phyloP scores from a whole-genome alignment of 192 early-diverging fungal genomes.

The Lunasporangiospora selenospora region DNA sequence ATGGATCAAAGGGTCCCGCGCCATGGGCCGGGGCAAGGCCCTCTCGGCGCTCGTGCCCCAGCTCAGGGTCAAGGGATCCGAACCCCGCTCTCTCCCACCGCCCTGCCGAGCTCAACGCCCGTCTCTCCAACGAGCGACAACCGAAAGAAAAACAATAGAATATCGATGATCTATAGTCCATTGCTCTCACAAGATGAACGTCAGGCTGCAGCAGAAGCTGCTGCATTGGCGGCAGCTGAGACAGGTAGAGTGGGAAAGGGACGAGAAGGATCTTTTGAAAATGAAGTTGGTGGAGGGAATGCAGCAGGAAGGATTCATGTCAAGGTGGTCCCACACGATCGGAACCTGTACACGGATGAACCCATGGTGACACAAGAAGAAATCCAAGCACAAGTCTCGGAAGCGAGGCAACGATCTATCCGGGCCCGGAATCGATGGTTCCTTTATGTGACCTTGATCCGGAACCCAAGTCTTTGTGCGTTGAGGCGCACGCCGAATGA shows the following conservation, averaged over 20 bases:
- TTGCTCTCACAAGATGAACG: no score
- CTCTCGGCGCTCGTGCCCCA: not conserved
- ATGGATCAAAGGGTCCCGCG: conserved; percentile 28
- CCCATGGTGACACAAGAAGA: conserved; percentile 20
- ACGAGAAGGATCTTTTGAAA: no score
- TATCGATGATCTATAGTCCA: no score
- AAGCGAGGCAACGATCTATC: conserved; percentile 38
- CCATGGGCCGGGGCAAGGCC: conserved; percentile 5
- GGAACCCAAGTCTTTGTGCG: conserved; percentile 23
- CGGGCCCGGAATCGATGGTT: conserved; percentile 43
- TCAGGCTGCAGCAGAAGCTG: no score
- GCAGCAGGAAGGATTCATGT: no score
- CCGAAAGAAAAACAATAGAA: conserved; percentile 3
- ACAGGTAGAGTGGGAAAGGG: no score
- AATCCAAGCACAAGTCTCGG: conserved; percentile 23
- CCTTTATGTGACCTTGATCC: conserved; percentile 22
- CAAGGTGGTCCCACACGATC: no score
- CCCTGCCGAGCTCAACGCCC: conserved; percentile 12
- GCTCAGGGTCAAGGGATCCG: no score
- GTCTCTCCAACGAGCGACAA: conserved; percentile 17
- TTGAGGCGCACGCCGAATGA: conserved; percentile 12
- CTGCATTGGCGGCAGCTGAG: no score
- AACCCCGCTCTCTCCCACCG: not conserved
- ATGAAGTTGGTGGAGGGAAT: no score
- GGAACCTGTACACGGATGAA: no score